phyloP scores from a whole-genome alignment of 805 yeast genomes.

The Kurtzmaniella cleridarum region DNA sequence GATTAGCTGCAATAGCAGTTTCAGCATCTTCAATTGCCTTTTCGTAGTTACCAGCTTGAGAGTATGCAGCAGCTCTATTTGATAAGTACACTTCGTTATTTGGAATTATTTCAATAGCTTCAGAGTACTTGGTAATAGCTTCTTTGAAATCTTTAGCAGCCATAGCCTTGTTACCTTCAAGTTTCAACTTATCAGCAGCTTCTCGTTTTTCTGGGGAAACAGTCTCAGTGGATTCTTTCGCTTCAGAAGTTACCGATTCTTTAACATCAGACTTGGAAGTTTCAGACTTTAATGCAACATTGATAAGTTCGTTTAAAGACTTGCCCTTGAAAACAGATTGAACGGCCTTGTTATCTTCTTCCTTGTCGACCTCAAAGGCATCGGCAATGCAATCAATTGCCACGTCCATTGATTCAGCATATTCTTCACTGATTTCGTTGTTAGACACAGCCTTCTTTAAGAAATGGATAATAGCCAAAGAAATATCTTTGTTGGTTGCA shows the following conservation, averaged over 20 bases:
- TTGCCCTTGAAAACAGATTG: constrained; percentile 43
- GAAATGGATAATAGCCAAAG: constrained; percentile 70
- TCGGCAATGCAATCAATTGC: constrained; percentile 91
- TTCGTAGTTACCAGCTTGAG: constrained; percentile 68
- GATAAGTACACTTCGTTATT: constrained; percentile 80
- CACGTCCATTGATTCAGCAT: constrained; percentile 83
- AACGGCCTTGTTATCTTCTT: constrained; percentile 31
- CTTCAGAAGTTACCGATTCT: constrained; percentile 17
- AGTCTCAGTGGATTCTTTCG: constrained; percentile 5
- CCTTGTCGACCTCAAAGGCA: constrained; percentile 66
- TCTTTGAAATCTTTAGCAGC: constrained; percentile 62
- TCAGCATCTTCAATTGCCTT: constrained; percentile 81
- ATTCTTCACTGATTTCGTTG: constrained; percentile 70
- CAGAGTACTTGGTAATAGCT: constrained; percentile 76
- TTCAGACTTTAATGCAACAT: constrained; percentile 6
- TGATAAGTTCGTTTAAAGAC: constrained; percentile 42
- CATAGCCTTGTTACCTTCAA: constrained; percentile 88
- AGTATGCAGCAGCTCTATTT: constrained; percentile 95
- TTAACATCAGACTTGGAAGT: constrained; percentile 26
- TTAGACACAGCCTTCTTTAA: constrained; percentile 53
- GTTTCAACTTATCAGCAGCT: constrained; percentile 78
- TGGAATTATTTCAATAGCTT: constrained; percentile 68
- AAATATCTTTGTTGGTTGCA: constrained; percentile 55
- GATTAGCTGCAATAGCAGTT: constrained; percentile 70
- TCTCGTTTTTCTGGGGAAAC: constrained; percentile 48